phyloP scores from a whole-genome alignment of 2,329 filamentous ascomycete species.

The Fusarium zealandicum region DNA sequence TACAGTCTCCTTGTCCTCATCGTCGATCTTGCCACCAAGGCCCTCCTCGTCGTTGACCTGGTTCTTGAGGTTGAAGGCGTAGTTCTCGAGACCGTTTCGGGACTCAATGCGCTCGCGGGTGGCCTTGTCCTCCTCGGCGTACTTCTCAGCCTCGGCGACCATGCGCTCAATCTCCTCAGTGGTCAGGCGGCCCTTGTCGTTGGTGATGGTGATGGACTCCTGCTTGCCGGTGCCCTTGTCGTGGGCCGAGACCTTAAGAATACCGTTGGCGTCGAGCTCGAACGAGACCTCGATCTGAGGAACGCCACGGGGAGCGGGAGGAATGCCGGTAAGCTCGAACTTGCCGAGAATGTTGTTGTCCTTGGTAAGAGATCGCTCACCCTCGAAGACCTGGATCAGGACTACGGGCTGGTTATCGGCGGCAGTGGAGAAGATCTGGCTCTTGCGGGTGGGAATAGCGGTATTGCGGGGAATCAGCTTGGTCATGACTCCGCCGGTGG shows the following conservation, averaged over 20 bases:
- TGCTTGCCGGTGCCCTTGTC: constrained; percentile 99
- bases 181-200: constrained; percentile 97
- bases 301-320: constrained; percentile 92
- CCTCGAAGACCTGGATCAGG: constrained; percentile 94
- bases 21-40: constrained; percentile 97
- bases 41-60: constrained; percentile 97
- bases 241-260: constrained; percentile 92
- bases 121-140: constrained; percentile 98
- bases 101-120: constrained; percentile 96
- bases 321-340: constrained; percentile 97
- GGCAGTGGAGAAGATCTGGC: constrained; percentile 96
- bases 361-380: constrained; percentile 92
- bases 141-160: constrained; percentile 98
- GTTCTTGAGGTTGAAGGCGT: constrained; percentile 99
- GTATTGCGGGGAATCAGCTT: constrained; percentile 96
- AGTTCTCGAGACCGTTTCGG: constrained; percentile 97
- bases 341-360: constrained; percentile 98
- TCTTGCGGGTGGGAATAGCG: constrained; percentile 93
- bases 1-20: constrained; percentile 96
- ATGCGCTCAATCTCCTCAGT: constrained; percentile 99
- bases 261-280: constrained; percentile 97
- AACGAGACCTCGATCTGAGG: constrained; percentile 99
- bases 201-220: constrained; percentile 98
- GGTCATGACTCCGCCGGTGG: constrained; percentile 96
- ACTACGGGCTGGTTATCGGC: constrained; percentile 97